Evolutionary conservation across 2,329 filamentous ascomycete genomes (phyloP), one percentile per base, ranked within the genome.

Genomic region (Penicillium sp.): DNA sequence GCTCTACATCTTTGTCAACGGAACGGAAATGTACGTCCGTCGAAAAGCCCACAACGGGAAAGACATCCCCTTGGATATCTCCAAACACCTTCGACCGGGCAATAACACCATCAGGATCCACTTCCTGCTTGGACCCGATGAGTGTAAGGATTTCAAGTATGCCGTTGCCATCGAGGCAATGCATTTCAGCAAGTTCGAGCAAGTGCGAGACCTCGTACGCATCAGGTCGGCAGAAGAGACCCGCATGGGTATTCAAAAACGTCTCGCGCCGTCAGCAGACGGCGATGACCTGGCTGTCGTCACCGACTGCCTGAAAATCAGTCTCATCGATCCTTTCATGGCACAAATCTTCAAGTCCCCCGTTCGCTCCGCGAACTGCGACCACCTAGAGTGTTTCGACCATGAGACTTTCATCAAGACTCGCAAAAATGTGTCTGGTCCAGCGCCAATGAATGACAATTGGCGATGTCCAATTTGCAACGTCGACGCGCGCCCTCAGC

Each of bases 401-500:
- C 82, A 96, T 7, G 81, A 88, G 18, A 92, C 83, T 0, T 97
- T 90, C 76, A 80, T 99, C 8, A 70, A 77, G 13, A 89, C 87
- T 5, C 83, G 89, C 14, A 67, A 61, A 20, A 70, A 67, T 22
- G 73, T 68, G 38, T 76, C 77, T 5, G 71, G 73, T 13, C 80
- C 79, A 54, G 67, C 71, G 22, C 55, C 60, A 20, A 46, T 68
- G 44, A 61, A 67, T 35, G 78, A 79, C 48, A 82, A 83, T 46
- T 96, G 92, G 91, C 87, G 82, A 56, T 99, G 94, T 63, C 94
- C 94, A 0, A 83, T 95, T 27, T 97, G 92, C 69, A 78, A 79
- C 24, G 76, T 74, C 28, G 92, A 96, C 69, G 90, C 88, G 10
- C 81, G 92, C 13, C 94, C 92, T 0, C 76, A 78, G 22, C 81